Base-by-base conservation (phyloP, 257 asterid species). In the Scutellaria galericulata region DNA sequence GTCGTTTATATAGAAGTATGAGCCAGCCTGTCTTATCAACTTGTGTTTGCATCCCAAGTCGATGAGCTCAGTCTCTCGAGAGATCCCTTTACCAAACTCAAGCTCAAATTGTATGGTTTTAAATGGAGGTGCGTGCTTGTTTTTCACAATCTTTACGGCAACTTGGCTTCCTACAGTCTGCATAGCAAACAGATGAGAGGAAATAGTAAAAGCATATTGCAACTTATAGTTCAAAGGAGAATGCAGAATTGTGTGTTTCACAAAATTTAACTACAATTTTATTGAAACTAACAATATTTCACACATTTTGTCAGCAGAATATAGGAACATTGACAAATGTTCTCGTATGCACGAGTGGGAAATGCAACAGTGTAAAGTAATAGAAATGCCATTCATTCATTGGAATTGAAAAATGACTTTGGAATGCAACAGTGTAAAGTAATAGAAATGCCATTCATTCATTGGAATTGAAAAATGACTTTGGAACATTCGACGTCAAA, bases 51-150 rank as follows among this genome's bases (percentile, higher is more conserved):
- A 68, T 31, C 96, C 98, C 73, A 91, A 76, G 3, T 89, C 92
- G 42, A 93, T 85, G 73, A 93, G 79, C 87, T 93, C 98, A 2
- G 91, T 63, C 79, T 83, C 95, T 7, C 84, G 88, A 59, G 72
- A 78, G 58, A 93, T 91, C 75, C 98, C 98, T 74, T 84, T 90
- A 12, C 97, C 98, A 78, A 91, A 93, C 80, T 86, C 92, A 4
- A 93, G 89, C 84, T 93, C 98, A 55, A 91, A 90, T 70, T 86
- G 86, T 4, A 88, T 96, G 6, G 83, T 87, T 84, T 78, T 87
- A 65, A 90, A 91, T 20, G 98, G 98, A 79, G 97, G 96, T 1
- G 98, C 97, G 27, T 89, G 98, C 80, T 93, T 93, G 86, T 91
- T 93, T 84, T 93, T 93, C 52, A 93, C 94, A 51, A 93, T 89